A percentile compares a stretch with the other conserved stretches of the same genome.
Evolutionary conservation across 257 asterid genomes (phyloP).

Genomic region (Jacaranda copaia): DNA sequence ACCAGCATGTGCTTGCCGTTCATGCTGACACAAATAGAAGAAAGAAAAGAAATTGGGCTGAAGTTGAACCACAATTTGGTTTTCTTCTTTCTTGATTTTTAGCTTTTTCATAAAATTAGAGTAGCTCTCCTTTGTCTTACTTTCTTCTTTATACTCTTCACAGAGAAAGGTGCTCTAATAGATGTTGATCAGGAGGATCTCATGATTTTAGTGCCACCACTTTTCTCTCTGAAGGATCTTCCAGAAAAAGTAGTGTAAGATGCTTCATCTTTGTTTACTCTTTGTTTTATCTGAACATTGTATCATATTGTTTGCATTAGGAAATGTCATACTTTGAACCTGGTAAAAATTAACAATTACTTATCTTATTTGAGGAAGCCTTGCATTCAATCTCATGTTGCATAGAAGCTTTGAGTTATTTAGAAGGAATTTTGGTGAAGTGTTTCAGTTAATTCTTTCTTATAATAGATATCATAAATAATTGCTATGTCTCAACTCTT

Average conservation of each 20-base stretch:
- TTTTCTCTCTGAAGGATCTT: constrained; percentile 77
- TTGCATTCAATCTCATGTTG: constrained; percentile 9
- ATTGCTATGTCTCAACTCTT: constrained; percentile 1
- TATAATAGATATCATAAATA: constrained; percentile 9
- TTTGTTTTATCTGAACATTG: not conserved
- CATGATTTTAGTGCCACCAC: constrained; percentile 83
- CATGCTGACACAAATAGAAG: constrained; percentile 72
- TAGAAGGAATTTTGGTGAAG: not conserved
- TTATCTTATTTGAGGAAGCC: constrained; percentile 3
- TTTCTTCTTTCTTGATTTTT: constrained; percentile 35
- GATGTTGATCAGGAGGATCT: constrained; percentile 83
- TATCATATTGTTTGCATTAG: constrained; percentile 9
- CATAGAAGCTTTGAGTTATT: not conserved
- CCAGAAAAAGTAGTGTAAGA: constrained; percentile 79
- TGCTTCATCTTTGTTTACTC: constrained; percentile 31
- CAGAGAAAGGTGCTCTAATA: constrained; percentile 65
- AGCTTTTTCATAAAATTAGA: constrained; percentile 26
- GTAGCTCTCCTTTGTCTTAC: constrained; percentile 29
- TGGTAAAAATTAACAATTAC: not conserved
- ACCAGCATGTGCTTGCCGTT: constrained; percentile 92
- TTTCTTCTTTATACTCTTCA: constrained; percentile 35
- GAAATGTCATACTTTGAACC: not conserved
- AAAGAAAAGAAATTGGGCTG: constrained; percentile 80
- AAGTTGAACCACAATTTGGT: constrained; percentile 76
- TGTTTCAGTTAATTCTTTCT: not conserved